phyloP scores from a whole-genome alignment of 306 rosid species.

The Rosa rugosa region DNA sequence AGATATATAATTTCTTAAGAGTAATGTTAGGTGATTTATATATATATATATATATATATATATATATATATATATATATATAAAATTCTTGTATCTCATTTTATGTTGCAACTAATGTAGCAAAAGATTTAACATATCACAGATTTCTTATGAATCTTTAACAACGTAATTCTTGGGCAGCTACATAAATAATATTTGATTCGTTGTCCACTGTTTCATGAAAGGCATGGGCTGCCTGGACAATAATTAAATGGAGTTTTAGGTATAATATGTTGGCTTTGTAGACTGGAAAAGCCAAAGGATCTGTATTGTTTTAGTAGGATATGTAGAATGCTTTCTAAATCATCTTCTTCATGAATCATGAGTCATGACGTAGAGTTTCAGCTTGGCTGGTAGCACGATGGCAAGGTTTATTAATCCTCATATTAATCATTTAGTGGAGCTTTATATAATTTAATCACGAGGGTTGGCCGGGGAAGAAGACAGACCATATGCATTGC shows the following conservation, averaged over 20 bases:
- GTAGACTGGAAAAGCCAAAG: not conserved
- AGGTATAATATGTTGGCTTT: not conserved
- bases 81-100: too few relatives aligned
- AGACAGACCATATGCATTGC: not conserved
- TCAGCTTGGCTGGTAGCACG: not conserved
- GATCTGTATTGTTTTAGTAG: not conserved
- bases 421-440: not conserved
- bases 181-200: not conserved
- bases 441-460: not conserved
- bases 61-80: too few relatives aligned
- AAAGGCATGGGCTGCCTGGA: not conserved
- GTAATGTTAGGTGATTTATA: too few relatives aligned
- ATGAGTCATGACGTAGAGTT: not conserved
- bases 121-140: not conserved
- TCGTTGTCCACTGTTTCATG: not conserved
- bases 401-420: not conserved
- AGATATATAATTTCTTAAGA: too few relatives aligned
- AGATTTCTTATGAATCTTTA: too few relatives aligned
- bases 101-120: too few relatives aligned
- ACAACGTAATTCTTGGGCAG: not conserved
- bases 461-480: slow-evolving; percentile 1
- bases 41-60: too few relatives aligned
- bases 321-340: not conserved
- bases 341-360: not conserved
- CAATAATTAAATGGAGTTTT: not conserved